Conservation (phyloP, 768 basidiomycete species). For the Lactarius akahatsu region DNA sequence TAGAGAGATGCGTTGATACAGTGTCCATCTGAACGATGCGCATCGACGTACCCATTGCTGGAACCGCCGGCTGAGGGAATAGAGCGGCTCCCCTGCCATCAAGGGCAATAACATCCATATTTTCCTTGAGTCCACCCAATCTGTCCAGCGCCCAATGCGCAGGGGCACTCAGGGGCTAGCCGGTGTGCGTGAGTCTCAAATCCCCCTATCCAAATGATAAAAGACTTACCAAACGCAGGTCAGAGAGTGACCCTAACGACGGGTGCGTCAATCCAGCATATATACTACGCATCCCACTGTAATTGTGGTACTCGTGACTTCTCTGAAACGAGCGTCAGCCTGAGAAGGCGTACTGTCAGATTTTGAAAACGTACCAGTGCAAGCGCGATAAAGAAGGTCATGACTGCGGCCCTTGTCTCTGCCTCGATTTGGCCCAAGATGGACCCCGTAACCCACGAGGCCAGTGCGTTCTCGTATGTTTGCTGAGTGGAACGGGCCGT, state of each 20-base stretch:
- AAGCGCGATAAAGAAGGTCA: slow-evolving; percentile 23
- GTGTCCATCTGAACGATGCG: too few relatives aligned
- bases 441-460: slow-evolving; percentile 18
- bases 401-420: slow-evolving; percentile 12
- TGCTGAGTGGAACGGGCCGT: slow-evolving; percentile 18
- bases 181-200: not conserved
- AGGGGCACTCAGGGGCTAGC: slow-evolving; percentile 15
- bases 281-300: slow-evolving; percentile 41
- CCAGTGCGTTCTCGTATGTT: slow-evolving; percentile 20
- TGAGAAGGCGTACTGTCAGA: not conserved
- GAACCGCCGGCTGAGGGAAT: slow-evolving; percentile 20
- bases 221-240: slow-evolving; percentile 4
- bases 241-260: slow-evolving; percentile 10
- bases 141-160: slow-evolving; percentile 8
- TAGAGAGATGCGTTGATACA: not conserved
- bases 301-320: slow-evolving; percentile 23
- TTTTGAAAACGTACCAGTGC: slow-evolving; percentile 14
- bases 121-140: slow-evolving; percentile 13
- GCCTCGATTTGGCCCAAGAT: slow-evolving; percentile 20
- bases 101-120: slow-evolving; percentile 5
- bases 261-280: slow-evolving; percentile 15
- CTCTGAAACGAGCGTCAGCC: slow-evolving; percentile 16
- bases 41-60: slow-evolving; percentile 11
- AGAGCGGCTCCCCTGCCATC: not conserved
- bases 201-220: not conserved